Evolutionary conservation across 805 yeast genomes (phyloP), one percentile per base, ranked within the genome.

Genomic region (Saccharomycopsis fermentans): DNA sequence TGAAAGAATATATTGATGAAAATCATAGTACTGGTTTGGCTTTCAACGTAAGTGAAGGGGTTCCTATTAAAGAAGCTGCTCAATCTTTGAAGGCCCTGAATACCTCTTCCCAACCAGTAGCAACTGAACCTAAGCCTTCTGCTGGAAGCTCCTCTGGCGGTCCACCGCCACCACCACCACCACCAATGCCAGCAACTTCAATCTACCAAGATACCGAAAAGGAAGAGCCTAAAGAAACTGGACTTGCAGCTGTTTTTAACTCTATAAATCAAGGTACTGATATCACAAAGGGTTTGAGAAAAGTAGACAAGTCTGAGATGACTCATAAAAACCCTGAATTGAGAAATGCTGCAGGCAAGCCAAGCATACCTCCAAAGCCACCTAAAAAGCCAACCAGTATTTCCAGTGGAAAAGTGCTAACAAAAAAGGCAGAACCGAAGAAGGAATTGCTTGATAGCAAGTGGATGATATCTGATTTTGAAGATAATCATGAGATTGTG

Each of bases 241-340:
- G 96, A 48, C 81, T 92, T 75, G 78, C 77, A 64, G 98, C 98
- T 1, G 96, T 94, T 14, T 94, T 94, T 71, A 84, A 88, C n/a
- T 95, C 87, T 64, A 76, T 94, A 64, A 90, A 85, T 73, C 79
- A 85, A 74, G 99, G 99, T 61, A 87, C 84, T 64, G 74, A 73
- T 52, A 86, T 94, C 66, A 91, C 98, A 1, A 76, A 90, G 37
- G 88, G 90, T 14, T 81, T 94, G 64, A 90, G 86, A 70, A 92
- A 92, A 70, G 97, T 92, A 43, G 97, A 91, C 65, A 89, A 83
- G 74, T 85, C 95, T 8, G 88, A 90, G 72, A 89, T 88, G 90
- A 90, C 97, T 24, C 96, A 90, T 72, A 90, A 90, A 73, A 89
- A 90, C 71, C 96, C 97, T 1, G 83, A 76, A 53, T 76, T 91